Evolutionary conservation across 805 yeast species (phyloP).

Genomic region (Spathaspora passalidarum): DNA sequence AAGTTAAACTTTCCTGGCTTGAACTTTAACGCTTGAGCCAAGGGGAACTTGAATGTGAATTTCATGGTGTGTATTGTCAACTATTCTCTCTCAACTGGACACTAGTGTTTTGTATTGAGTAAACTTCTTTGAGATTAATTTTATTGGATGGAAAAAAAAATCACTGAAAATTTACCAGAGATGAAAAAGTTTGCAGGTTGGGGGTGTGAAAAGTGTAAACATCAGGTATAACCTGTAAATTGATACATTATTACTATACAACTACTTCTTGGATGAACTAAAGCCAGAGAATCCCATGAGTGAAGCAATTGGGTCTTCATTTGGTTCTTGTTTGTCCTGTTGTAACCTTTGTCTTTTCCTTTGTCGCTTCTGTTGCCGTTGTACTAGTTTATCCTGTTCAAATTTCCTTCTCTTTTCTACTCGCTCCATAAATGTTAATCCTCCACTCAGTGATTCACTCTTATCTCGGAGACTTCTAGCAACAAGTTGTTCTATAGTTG

Average conservation of each 20-base stretch:
- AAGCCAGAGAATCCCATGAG: slow-evolving; percentile 64
- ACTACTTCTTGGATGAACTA: slow-evolving; percentile 42
- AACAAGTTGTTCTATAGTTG: slow-evolving; percentile 27
- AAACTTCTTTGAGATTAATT: slow-evolving; percentile 16
- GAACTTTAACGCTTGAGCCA: slow-evolving; percentile 32
- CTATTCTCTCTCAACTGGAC: neutral
- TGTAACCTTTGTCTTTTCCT: slow-evolving; percentile 12
- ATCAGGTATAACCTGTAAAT: neutral
- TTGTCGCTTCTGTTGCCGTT: slow-evolving; percentile 22
- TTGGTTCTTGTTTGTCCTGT: slow-evolving; percentile 11
- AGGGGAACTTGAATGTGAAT: slow-evolving; percentile 41
- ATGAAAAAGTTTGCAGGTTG: neutral
- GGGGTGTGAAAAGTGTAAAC: neutral
- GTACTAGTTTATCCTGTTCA: slow-evolving; percentile 33
- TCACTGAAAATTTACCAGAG: neutral
- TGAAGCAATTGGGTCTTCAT: slow-evolving; percentile 15
- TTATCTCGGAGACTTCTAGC: slow-evolving; percentile 12
- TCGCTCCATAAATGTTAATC: slow-evolving; percentile 36
- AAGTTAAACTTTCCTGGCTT: slow-evolving; percentile 41
- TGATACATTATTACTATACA: neutral
- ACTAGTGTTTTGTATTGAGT: neutral
- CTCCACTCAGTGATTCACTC: slow-evolving; percentile 10
- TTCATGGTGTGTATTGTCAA: slow-evolving; percentile 22
- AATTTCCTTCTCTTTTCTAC: slow-evolving; percentile 36
- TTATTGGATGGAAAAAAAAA: slow-evolving; percentile 18